A percentile compares a stretch with the other conserved stretches of the same genome.
Conservation (phyloP, 1,284 basidiomycete species). For the Boletus mariae region DNA sequence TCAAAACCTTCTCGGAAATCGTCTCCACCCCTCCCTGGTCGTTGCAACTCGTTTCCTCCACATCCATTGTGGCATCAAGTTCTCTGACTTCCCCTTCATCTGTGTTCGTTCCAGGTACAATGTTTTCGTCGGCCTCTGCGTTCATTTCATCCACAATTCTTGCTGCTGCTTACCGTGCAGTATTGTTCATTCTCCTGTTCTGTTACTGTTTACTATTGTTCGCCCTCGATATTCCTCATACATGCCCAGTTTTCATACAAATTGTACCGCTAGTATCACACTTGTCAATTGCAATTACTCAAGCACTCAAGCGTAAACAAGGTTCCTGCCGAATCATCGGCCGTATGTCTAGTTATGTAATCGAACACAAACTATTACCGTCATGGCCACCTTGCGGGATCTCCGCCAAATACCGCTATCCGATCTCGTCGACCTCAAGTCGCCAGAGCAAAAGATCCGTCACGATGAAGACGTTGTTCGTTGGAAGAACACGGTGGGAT, state of each 20-base stretch:
- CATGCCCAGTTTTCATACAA: too few relatives aligned
- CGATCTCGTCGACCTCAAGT: conserved; percentile 31
- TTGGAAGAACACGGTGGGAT: conserved; percentile 71
- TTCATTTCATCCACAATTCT: not conserved
- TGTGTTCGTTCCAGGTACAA: too few relatives aligned
- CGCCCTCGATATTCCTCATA: too few relatives aligned
- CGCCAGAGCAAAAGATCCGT: conserved; percentile 51
- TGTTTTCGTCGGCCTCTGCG: not conserved
- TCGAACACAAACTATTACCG: not conserved
- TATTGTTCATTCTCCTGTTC: too few relatives aligned
- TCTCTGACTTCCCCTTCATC: too few relatives aligned
- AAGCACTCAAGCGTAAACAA: too few relatives aligned
- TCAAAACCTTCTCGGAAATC: too few relatives aligned
- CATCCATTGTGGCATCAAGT: too few relatives aligned
- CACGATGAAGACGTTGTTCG: conserved; percentile 64
- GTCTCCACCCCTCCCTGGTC: not conserved
- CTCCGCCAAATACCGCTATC: conserved; percentile 44
- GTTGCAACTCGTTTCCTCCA: too few relatives aligned
- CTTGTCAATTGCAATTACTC: too few relatives aligned
- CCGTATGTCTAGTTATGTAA: conserved; percentile 8
- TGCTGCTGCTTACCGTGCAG: not conserved
- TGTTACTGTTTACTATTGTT: too few relatives aligned
- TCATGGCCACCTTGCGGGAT: conserved; percentile 12
- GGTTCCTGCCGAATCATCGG: not conserved
- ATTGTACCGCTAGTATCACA: too few relatives aligned